Evolutionary conservation across 2,329 filamentous ascomycete genomes (phyloP).

Genomic region (Corniculantispora saksenae): DNA sequence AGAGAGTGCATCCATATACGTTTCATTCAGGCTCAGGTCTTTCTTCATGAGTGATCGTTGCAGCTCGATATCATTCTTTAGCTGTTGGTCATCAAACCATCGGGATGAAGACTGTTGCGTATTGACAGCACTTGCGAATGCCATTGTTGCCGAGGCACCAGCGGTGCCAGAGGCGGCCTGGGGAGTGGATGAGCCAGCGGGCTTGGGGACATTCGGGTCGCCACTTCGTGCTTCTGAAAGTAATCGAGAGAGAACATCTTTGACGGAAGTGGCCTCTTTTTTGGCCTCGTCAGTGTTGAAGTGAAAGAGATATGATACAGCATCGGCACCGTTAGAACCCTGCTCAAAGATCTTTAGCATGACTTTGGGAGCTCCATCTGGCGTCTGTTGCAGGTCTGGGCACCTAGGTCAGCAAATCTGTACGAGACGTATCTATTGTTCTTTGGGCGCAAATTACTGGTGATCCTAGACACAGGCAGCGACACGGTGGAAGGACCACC

Average conservation of each 20-base stretch:
- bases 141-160: conserved; percentile 68
- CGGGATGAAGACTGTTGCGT: conserved; percentile 56
- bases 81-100: conserved; percentile 78
- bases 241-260: conserved; percentile 76
- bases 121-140: conserved; percentile 71
- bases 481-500: conserved; percentile 66
- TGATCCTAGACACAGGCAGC: conserved; percentile 74
- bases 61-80: conserved; percentile 77
- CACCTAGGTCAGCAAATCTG: neutral
- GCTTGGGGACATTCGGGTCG: conserved; percentile 53
- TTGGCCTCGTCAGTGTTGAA: conserved; percentile 83
- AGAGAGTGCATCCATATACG: conserved; percentile 80
- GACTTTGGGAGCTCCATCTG: conserved; percentile 82
- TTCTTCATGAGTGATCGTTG: conserved; percentile 88
- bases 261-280: conserved; percentile 80
- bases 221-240: conserved; percentile 67
- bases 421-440: neutral
- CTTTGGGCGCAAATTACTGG: conserved; percentile 61
- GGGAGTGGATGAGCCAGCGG: conserved; percentile 34
- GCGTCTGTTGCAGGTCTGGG: conserved; percentile 90
- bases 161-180: conserved; percentile 30
- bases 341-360: conserved; percentile 92
- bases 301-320: conserved; percentile 79
- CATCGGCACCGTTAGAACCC: conserved; percentile 55
- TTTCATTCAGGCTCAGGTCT: conserved; percentile 72